These are phyloP conservation scores for Pseudogymnoascus sp. DNA, from an alignment of 2,329 filamentous ascomycete genomes.

Conservation along the genomic window DNA sequence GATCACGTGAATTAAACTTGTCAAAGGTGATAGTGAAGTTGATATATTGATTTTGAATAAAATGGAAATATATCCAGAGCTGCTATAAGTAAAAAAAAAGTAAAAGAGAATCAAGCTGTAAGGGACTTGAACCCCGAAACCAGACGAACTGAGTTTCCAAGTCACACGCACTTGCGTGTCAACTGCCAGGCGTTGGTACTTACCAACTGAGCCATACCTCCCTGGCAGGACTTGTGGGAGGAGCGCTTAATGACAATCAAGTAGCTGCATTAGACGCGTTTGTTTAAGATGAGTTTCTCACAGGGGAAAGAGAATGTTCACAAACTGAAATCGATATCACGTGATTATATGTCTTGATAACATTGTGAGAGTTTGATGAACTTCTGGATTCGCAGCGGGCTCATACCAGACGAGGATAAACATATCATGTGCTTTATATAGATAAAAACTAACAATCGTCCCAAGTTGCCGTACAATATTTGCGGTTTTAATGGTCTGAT, in stretches of 20 bases:
- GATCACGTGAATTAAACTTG: background rate
- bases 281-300: background rate
- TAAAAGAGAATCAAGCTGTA: conserved; percentile 2
- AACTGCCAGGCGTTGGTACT: conserved; percentile 2
- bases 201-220: conserved; percentile 7
- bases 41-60: background rate
- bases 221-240: background rate
- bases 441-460: background rate
- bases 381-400: background rate
- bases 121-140: conserved; percentile 1
- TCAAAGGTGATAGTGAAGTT: background rate
- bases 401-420: background rate
- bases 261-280: background rate
- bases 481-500: background rate
- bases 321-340: background rate
- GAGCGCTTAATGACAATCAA: background rate
- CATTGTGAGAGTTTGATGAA: background rate
- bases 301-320: background rate
- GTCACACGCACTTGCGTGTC: conserved; percentile 3
- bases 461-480: background rate
- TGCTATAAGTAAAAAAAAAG: background rate
- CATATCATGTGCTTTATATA: background rate
- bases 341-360: background rate
- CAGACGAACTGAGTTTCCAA: conserved; percentile 8
- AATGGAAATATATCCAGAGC: background rate